Conservation (phyloP, 345 rosid species). For the Salix dunnii region DNA sequence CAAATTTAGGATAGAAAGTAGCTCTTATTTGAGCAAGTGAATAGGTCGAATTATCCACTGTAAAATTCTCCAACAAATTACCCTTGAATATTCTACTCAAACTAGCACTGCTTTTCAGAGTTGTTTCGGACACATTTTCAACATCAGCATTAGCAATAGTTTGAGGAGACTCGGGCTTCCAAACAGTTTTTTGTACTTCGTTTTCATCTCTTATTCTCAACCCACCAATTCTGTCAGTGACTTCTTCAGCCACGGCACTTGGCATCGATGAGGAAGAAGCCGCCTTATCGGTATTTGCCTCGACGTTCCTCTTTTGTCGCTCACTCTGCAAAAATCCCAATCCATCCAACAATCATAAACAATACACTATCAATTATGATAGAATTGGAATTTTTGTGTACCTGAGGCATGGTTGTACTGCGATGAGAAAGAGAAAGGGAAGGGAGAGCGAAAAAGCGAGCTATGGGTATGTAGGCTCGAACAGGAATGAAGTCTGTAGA, state of each 20-base stretch:
- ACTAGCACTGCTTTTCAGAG: slow-evolving; percentile 21
- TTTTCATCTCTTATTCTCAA: slow-evolving; percentile 50
- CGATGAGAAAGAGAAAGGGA: too few species aligned
- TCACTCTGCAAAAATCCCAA: slow-evolving; percentile 30
- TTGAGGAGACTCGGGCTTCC: slow-evolving; percentile 59
- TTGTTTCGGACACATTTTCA: slow-evolving; percentile 24
- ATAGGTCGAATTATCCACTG: slow-evolving; percentile 60
- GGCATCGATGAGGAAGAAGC: slow-evolving; percentile 20
- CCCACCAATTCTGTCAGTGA: slow-evolving; percentile 38
- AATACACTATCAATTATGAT: too few species aligned
- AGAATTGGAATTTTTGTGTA: too few species aligned
- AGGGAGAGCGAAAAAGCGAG: too few species aligned
- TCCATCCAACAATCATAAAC: too few species aligned
- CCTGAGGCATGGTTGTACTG: too few species aligned
- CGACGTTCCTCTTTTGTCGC: slow-evolving; percentile 34
- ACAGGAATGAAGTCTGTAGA: too few species aligned
- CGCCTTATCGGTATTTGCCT: slow-evolving; percentile 19
- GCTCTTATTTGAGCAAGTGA: slow-evolving; percentile 82
- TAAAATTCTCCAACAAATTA: slow-evolving; percentile 51
- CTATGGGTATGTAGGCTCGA: too few species aligned
- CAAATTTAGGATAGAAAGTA: slow-evolving; percentile 94
- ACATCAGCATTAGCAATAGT: slow-evolving; percentile 32
- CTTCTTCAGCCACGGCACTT: slow-evolving; percentile 28
- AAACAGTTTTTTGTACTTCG: slow-evolving; percentile 30
- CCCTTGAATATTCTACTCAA: slow-evolving; percentile 49